Conservation (phyloP, 2,329 filamentous ascomycete genomes). For the Leptographium flavum region DNA sequence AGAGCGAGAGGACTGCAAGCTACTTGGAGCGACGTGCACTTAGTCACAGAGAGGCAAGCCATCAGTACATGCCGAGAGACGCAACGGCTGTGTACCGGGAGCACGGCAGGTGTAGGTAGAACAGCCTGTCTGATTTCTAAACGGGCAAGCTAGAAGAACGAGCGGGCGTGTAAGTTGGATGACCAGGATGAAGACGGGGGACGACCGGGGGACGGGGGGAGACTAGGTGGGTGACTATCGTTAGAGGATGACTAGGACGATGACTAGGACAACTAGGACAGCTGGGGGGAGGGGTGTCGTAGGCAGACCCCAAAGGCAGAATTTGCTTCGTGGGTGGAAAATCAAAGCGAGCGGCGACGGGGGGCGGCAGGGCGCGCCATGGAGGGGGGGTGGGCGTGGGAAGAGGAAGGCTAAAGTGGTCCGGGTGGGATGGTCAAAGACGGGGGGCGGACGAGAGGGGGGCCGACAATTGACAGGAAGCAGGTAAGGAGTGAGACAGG, state of each 20-base stretch:
- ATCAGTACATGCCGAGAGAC: not conserved
- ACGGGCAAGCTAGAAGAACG: not conserved
- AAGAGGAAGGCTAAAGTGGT: not conserved
- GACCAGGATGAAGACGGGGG: not conserved
- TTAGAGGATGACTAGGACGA: too few species aligned
- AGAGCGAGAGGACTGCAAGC: not conserved
- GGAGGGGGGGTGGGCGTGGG: not conserved
- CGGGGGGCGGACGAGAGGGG: not conserved
- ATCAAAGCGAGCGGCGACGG: not conserved
- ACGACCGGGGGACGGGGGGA: not conserved
- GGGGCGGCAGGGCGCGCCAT: not conserved
- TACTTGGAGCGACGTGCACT: not conserved
- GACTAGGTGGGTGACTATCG: too few species aligned
- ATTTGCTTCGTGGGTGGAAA: too few species aligned
- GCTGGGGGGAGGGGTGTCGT: too few species aligned
- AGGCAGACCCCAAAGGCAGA: too few species aligned
- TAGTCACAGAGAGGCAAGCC: not conserved
- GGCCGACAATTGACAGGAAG: not conserved
- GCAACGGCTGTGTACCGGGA: not conserved
- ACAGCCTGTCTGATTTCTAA: not conserved
- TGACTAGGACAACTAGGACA: too few species aligned
- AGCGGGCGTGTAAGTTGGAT: not conserved
- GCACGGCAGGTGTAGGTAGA: not conserved
- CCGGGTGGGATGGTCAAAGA: not conserved
- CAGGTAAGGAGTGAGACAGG: not conserved